Percentiles rank a stretch among this genome's conserved stretches.
phyloP scores from a whole-genome alignment of 2,329 filamentous ascomycete species.

The Didymella pinodella region DNA sequence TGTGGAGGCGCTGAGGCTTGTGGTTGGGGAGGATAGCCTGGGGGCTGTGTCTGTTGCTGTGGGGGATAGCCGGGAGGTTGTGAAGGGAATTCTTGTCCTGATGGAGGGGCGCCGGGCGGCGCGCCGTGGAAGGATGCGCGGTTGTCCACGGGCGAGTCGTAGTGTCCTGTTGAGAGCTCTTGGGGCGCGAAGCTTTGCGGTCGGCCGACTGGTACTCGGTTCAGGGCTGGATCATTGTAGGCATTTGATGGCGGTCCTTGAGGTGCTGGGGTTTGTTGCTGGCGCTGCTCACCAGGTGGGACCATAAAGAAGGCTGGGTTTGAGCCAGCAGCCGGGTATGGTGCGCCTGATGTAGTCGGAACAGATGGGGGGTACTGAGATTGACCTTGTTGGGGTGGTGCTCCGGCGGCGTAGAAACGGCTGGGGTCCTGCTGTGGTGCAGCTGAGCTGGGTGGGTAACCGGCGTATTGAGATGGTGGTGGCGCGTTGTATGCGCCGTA shows the following conservation, averaged over 20 bases:
- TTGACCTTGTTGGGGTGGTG: slow-evolving; percentile 45
- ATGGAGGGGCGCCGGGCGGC: slow-evolving; percentile 37
- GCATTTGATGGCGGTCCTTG: slow-evolving; percentile 44
- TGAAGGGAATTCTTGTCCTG: slow-evolving; percentile 36
- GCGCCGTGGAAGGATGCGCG: slow-evolving; percentile 50
- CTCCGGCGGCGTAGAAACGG: slow-evolving; percentile 40
- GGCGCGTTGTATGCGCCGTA: slow-evolving; percentile 48
- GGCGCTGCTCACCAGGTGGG: slow-evolving; percentile 42
- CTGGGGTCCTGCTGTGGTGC: slow-evolving; percentile 42
- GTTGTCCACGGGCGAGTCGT: slow-evolving; percentile 58
- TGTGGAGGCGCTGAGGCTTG: slow-evolving; percentile 25
- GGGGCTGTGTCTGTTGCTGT: slow-evolving; percentile 22
- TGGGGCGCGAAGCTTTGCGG: slow-evolving; percentile 55
- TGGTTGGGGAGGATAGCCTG: slow-evolving; percentile 40
- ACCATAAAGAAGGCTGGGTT: slow-evolving; percentile 53
- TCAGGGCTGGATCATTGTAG: slow-evolving; percentile 51
- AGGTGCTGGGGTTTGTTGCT: slow-evolving; percentile 41
- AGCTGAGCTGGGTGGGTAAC: slow-evolving; percentile 47
- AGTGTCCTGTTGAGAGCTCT: slow-evolving; percentile 57
- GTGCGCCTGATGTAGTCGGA: slow-evolving; percentile 42
- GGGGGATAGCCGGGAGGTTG: slow-evolving; percentile 26
- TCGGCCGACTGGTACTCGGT: slow-evolving; percentile 42
- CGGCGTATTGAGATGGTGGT: slow-evolving; percentile 39
- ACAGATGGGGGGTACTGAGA: slow-evolving; percentile 51
- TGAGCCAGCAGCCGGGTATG: slow-evolving; percentile 50